Evolutionary conservation across 169 alveolate species (phyloP).

Genomic region (Plasmodium inui): DNA sequence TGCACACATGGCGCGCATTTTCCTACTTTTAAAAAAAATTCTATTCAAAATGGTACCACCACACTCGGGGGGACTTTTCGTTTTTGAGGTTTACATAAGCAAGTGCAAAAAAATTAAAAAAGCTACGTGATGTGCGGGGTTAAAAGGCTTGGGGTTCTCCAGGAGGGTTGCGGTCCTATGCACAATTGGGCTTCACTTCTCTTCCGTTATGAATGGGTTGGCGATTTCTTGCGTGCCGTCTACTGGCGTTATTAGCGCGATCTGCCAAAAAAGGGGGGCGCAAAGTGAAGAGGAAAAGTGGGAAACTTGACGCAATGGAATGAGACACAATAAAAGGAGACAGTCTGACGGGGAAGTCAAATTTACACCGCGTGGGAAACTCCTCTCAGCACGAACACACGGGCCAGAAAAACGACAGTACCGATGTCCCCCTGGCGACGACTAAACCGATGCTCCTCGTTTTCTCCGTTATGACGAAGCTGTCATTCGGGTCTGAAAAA

Average conservation of each 20-base stretch:
- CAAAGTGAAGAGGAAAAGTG: not conserved
- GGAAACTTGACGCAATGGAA: not conserved
- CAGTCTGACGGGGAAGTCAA: not conserved
- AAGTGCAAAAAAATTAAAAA: not conserved
- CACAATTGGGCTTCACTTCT: slow-evolving; percentile 17
- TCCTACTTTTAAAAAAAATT: not conserved
- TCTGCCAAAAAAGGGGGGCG: slow-evolving; percentile 62
- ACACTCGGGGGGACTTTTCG: not conserved
- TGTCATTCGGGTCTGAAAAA: slow-evolving; percentile 86
- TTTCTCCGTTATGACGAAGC: slow-evolving; percentile 83
- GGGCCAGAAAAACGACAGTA: slow-evolving; percentile 19
- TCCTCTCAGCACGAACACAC: not conserved
- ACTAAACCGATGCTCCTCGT: slow-evolving; percentile 89
- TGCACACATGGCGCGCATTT: not conserved
- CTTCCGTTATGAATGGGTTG: slow-evolving; percentile 84
- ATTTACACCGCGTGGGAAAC: not conserved
- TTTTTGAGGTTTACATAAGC: not conserved
- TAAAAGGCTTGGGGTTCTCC: not conserved
- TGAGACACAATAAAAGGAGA: not conserved
- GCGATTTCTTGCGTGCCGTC: slow-evolving; percentile 90
- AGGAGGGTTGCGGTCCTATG: not conserved
- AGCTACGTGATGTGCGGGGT: not conserved
- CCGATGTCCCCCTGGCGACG: slow-evolving; percentile 94
- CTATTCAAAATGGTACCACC: not conserved
- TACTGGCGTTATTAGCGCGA: slow-evolving; percentile 87